These are phyloP conservation scores for Boletus sensibilis DNA, from an alignment of 768 basidiomycete genomes.

Conservation along the genomic window DNA sequence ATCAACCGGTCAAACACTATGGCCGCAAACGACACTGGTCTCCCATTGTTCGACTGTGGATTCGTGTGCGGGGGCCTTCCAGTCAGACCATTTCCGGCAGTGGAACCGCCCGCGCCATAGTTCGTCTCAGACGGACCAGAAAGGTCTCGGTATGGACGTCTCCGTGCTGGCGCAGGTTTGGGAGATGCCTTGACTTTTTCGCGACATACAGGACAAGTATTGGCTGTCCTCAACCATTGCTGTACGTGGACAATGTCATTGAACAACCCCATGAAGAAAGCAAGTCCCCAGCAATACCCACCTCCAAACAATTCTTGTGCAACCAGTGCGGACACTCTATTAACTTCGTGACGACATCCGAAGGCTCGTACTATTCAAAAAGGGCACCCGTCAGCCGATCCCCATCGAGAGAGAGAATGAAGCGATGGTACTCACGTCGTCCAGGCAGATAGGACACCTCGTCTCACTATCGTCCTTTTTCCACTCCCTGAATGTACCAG, in stretches of 20 bases:
- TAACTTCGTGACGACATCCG: constrained; percentile 65
- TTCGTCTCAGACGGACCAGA: constrained; percentile 9
- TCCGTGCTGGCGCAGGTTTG: constrained; percentile 23
- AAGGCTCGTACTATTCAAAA: constrained; percentile 53
- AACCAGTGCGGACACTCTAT: constrained; percentile 77
- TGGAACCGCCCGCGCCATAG: background rate
- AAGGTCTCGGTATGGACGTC: constrained; percentile 12
- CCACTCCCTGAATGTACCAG: constrained; percentile 67
- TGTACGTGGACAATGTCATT: constrained; percentile 27
- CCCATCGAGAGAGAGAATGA: background rate
- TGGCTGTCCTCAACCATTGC: constrained; percentile 80
- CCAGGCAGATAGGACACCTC: constrained; percentile 81
- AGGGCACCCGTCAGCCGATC: background rate
- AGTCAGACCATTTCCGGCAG: background rate
- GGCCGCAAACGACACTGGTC: constrained; percentile 17
- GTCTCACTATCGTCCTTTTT: constrained; percentile 61
- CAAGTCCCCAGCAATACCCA: constrained; percentile 29
- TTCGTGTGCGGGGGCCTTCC: constrained; percentile 5
- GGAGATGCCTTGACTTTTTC: constrained; percentile 45
- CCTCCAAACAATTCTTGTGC: constrained; percentile 73
- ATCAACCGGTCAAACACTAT: constrained; percentile 23
- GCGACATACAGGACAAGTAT: constrained; percentile 81
- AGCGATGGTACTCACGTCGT: constrained; percentile 58
- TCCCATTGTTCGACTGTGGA: constrained; percentile 10
- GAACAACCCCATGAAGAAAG: background rate